Conservation (phyloP, 805 yeast species). For the Ogataea nakhonphanomensis region DNA sequence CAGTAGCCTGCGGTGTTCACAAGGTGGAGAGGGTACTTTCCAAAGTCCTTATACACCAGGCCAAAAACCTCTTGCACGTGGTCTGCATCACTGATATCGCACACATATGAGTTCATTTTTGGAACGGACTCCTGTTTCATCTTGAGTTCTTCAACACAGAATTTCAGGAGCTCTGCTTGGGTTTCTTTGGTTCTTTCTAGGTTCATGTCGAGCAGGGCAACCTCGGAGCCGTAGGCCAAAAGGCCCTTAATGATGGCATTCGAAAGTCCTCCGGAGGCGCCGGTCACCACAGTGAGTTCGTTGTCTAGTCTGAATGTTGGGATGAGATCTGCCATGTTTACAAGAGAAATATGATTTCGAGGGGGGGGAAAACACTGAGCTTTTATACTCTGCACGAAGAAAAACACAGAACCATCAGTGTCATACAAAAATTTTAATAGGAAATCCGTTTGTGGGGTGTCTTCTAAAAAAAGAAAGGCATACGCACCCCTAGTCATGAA, state of each 20-base stretch:
- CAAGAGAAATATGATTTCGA: neutral
- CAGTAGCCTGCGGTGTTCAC: conserved; percentile 85
- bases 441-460: conserved; percentile 11
- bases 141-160: conserved; percentile 27
- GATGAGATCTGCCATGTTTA: conserved; percentile 35
- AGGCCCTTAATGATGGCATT: conserved; percentile 62
- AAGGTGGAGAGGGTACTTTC: conserved; percentile 58
- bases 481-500: neutral
- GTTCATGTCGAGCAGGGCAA: conserved; percentile 70
- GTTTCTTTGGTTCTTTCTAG: conserved; percentile 55
- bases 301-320: conserved; percentile 69
- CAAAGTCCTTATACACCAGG: conserved; percentile 54
- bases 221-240: conserved; percentile 71
- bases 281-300: conserved; percentile 69
- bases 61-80: conserved; percentile 56
- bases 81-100: conserved; percentile 66
- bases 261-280: conserved; percentile 80
- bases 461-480: conserved; percentile 1
- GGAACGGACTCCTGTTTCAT: conserved; percentile 31
- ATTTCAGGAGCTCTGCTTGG: conserved; percentile 41
- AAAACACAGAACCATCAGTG: neutral
- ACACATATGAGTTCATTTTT: conserved; percentile 59
- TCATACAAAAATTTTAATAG: neutral
- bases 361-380: neutral
- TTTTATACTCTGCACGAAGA: neutral